phyloP scores from a whole-genome alignment of 345 rosid species.

The Syzygium aromaticum region DNA sequence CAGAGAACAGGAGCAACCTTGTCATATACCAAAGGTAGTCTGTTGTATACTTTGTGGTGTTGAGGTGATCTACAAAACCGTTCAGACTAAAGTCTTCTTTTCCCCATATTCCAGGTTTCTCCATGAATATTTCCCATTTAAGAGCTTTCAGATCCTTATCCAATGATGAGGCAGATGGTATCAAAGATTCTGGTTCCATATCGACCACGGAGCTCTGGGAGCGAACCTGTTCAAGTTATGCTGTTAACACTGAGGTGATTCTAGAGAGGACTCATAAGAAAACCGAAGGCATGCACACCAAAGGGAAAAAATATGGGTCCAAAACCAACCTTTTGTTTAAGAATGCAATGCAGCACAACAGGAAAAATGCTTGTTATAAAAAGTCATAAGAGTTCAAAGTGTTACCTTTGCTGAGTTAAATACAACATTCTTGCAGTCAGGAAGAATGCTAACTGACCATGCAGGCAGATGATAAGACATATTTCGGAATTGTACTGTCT shows the following conservation, averaged over 20 bases:
- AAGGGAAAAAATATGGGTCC: neutral
- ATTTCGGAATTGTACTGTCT: slow-evolving; percentile 44
- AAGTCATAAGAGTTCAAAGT: neutral
- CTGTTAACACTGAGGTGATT: neutral
- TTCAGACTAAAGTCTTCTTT: slow-evolving; percentile 47
- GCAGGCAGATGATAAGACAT: slow-evolving; percentile 70
- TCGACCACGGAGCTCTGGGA: slow-evolving; percentile 58
- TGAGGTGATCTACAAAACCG: slow-evolving; percentile 70
- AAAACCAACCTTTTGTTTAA: neutral
- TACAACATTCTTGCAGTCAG: slow-evolving; percentile 74
- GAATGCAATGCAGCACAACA: neutral
- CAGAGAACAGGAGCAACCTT: slow-evolving; percentile 43
- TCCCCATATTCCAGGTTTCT: slow-evolving; percentile 79
- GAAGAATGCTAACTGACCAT: slow-evolving; percentile 95
- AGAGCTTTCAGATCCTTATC: slow-evolving; percentile 24
- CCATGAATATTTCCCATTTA: slow-evolving; percentile 65
- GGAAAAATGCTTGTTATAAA: neutral
- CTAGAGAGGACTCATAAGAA: neutral
- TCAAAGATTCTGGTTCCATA: slow-evolving; percentile 72
- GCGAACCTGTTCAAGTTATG: slow-evolving; percentile 38
- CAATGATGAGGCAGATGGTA: slow-evolving; percentile 16
- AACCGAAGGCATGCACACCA: neutral
- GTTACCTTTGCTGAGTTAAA: slow-evolving; percentile 87
- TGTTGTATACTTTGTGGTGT: slow-evolving; percentile 72
- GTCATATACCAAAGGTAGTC: slow-evolving; percentile 97